phyloP scores from a whole-genome alignment of 768 basidiomycete genomes.

The Boletus sensibilis region DNA sequence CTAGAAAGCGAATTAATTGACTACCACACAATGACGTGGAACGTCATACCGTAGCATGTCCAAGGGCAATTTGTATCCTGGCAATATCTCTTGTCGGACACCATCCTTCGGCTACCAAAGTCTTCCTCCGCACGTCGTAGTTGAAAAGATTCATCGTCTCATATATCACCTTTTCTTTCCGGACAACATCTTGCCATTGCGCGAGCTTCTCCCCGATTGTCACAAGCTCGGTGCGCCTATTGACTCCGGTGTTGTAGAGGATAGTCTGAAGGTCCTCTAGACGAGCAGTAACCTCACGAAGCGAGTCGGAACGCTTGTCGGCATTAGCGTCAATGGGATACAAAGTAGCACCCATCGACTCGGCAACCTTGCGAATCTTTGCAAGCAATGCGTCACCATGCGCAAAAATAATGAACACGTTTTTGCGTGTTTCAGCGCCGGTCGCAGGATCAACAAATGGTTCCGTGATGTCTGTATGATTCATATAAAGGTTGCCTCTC shows the following conservation, averaged over 20 bases:
- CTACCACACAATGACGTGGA: not conserved
- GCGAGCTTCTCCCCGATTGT: conserved; percentile 82
- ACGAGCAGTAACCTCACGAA: conserved; percentile 83
- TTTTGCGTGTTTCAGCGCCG: conserved; percentile 85
- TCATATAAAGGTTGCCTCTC: conserved; percentile 98
- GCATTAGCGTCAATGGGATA: conserved; percentile 95
- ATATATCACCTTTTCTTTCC: conserved; percentile 94
- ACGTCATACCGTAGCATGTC: conserved; percentile 72
- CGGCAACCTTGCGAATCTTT: conserved; percentile 97
- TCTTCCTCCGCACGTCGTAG: conserved; percentile 92
- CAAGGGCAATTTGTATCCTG: conserved; percentile 79
- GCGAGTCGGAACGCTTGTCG: conserved; percentile 86
- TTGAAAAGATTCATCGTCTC: conserved; percentile 95
- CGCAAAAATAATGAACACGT: conserved; percentile 99
- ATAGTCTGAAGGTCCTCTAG: conserved; percentile 90
- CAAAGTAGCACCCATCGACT: conserved; percentile 97
- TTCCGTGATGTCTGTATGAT: conserved; percentile 91
- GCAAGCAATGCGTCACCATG: conserved; percentile 89
- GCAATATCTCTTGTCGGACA: conserved; percentile 91
- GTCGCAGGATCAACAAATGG: conserved; percentile 88
- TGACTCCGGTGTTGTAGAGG: conserved; percentile 84
- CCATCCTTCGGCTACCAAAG: conserved; percentile 97
- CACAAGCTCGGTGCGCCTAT: conserved; percentile 76
- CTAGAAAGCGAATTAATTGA: conserved; percentile 22
- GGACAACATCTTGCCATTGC: conserved; percentile 91